Evolutionary conservation across 148 eudicot genomes (phyloP), one percentile per base, ranked within the genome.

Genomic region (Pharnaceum exiguum): DNA sequence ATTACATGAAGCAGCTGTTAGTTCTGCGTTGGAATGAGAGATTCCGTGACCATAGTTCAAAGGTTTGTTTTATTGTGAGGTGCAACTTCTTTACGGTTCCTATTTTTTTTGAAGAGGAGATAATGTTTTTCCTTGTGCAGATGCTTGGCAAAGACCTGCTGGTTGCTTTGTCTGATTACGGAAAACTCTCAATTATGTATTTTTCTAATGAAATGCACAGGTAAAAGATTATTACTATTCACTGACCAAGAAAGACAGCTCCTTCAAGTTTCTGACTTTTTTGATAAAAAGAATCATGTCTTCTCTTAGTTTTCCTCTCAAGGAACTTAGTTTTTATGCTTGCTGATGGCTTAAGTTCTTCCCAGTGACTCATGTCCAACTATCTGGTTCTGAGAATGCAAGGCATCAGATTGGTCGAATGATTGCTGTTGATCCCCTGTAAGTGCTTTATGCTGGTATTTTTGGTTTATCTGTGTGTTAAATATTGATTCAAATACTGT

Each of bases 181-280:
- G 96, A 58, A 83, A 88, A 76, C 90, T 93, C 28, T 93, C 98
- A 22, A 77, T 93, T 75, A 88, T 93, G 59, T 46, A 87, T 18
- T 93, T 88, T 65, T 77, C 75, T 67, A 85, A 82, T 62, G 95
- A 85, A 71, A 88, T 88, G 88, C 94, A 88, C 79, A 93, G 95
- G 97, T 90, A 46, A n/a, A n/a, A n/a, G n/a, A n/a, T n/a, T n/a
- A n/a, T n/a, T n/a, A n/a, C n/a, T n/a, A n/a, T n/a, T n/a, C n/a
- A n/a, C n/a, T n/a, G n/a, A n/a, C n/a, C n/a, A n/a, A n/a, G n/a
- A n/a, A n/a, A n/a, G n/a, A n/a, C n/a, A n/a, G n/a, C n/a, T n/a
- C n/a, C n/a, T n/a, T n/a, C n/a, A n/a, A n/a, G n/a, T n/a, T n/a
- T n/a, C n/a, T n/a, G n/a, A n/a, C n/a, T n/a, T n/a, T n/a, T n/a